Evolutionary conservation across 768 basidiomycete genomes (phyloP), one percentile per base, ranked within the genome.

Genomic region (Solioccasus polychromus): DNA sequence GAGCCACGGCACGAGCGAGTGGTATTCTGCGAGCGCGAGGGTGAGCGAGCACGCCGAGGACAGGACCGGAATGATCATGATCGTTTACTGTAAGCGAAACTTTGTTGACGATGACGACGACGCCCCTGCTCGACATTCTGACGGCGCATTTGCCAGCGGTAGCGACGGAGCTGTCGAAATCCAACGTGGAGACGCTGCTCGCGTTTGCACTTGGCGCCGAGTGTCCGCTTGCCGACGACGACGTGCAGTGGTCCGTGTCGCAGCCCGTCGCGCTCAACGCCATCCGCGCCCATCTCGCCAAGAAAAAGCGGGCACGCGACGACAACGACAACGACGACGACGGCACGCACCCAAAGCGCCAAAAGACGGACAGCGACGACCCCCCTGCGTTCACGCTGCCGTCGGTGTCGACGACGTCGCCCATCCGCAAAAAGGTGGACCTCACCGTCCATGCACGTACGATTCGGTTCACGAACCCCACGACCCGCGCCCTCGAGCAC

Each of bases 401-500:
- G 31, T 66, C 80, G 15, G 64, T 90, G 32, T 88, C 86, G 23
- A 70, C 75, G n/a, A 79, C 83, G 10, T 80, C 87, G 0, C 88
- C 88, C 10, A 63, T 89, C 41, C 81, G 88, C 41, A 88, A 85
- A 68, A 88, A 87, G 51, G 76, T 84, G 30, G 79, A 89, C 55
- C 73, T 88, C 54, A 75, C 76, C 3, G 65, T 86, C 30, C 72
- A 80, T 55, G 55, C 68, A 18, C 62, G 68, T 17, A 68, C 77
- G 6, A 69, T 89, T 44, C 70, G 68, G 6, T 73, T 89, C 55
- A 66, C 70, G 3, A 71, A 83, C 59, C 69, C 80, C 0, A 56
- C 68, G 1, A 74, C 81, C 1, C 70, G 73, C 38, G 68, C 65
- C 12, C 47, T 76, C 8, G 82, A 84, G 54, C 68, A 74, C 0